Evolutionary conservation across 768 basidiomycete genomes (phyloP), one percentile per base, ranked within the genome.

Genomic region (Scleroderma bovista): DNA sequence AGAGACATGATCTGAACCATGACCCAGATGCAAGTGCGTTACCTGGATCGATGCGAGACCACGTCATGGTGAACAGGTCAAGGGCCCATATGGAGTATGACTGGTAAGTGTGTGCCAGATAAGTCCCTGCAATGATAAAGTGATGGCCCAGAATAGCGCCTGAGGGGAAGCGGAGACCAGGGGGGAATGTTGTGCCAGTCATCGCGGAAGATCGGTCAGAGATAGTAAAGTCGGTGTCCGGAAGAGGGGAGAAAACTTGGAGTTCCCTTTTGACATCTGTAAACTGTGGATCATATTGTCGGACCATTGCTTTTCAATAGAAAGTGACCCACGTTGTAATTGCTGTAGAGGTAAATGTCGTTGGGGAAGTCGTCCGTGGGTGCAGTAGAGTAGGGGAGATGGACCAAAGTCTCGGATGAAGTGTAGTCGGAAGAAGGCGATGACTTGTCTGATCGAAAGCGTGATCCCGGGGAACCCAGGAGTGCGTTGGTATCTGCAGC

Each of bases 41-140:
- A 13, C 92, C 93, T 0, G 91, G 85, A 62, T 94, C 93, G 29
- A 94, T 86, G 34, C 89, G 83, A 36, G 86, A 80, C 92, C 93
- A 93, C 24, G 79, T 78, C 82, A 92, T 87, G 51, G 75, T 77
- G 44, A 78, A 68, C 22, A 98, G 76, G 64, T 99, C 88, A 40
- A 99, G 81, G 1, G 90, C 88, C 94, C 94, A 99, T 51, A 98
- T 88, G 10, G 93, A 93, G 67, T 93, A 99, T 23, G 90, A 91
- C 61, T 95, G 93, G 58, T 89, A 90, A 37, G 87, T 86, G 61
- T 93, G 89, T 1, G 94, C 92, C 51, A 99, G 85, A 63, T 96
- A 96, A 17, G 93, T 95, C 26, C 95, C 95, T 9, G 92, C 93
- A 46, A 98, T 85, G 66, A 99, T 87, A 63, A 99, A 80, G 65